These are phyloP conservation scores for Saccharomycopsis fodiens DNA, from an alignment of 805 yeast genomes.

Conservation along the genomic window DNA sequence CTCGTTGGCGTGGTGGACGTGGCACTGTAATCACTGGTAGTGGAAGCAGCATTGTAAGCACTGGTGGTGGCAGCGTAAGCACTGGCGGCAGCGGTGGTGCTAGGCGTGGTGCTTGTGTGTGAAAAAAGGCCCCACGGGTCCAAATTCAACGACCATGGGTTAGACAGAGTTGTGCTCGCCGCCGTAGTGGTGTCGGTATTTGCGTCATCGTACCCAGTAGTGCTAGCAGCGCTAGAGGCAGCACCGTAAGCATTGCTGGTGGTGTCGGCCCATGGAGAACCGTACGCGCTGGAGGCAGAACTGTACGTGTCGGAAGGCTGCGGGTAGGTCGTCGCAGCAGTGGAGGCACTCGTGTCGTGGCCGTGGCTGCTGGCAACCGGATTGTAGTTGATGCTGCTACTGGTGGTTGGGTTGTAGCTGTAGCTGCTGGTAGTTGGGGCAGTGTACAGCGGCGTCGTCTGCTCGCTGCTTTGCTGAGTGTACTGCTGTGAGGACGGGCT, in stretches of 20 bases:
- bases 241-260: too few species aligned
- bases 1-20: background rate
- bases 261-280: too few species aligned
- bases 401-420: background rate
- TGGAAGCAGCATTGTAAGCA: background rate
- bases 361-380: slow-evolving; percentile 1
- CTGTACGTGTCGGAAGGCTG: background rate
- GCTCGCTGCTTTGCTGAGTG: too few species aligned
- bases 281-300: background rate
- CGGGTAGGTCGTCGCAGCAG: too few species aligned
- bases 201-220: too few species aligned
- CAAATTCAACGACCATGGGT: slow-evolving; percentile 1
- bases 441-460: too few species aligned
- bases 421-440: slow-evolving; percentile 1
- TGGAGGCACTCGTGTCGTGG: too few species aligned
- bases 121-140: too few species aligned
- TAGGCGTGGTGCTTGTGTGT: too few species aligned
- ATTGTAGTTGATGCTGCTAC: background rate
- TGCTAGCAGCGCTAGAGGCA: too few species aligned
- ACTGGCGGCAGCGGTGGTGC: background rate
- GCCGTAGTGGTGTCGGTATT: too few species aligned
- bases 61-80: background rate
- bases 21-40: background rate
- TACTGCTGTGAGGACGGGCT: too few species aligned
- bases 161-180: background rate